A percentile compares a stretch with the other conserved stretches of the same genome.
Conservation (phyloP, 345 rosid genomes). For the Pistacia vera region DNA sequence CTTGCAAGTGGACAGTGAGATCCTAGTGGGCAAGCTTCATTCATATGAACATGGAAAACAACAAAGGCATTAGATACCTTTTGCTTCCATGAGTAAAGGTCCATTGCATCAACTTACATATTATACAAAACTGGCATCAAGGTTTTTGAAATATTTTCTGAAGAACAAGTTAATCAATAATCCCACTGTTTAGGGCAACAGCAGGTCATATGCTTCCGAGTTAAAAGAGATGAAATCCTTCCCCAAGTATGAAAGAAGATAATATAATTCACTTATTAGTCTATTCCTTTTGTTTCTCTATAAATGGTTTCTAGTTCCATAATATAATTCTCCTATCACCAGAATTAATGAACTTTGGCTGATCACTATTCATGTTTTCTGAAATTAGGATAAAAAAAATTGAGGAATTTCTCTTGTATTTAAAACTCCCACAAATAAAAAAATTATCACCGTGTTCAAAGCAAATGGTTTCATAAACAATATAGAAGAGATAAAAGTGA, state of each 20-base stretch:
- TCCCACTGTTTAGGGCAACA: not conserved
- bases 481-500: not conserved
- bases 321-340: too few species aligned
- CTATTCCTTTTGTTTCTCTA: not conserved
- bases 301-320: too few species aligned
- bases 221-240: not conserved
- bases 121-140: not conserved
- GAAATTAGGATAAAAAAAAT: too few species aligned
- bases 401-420: too few species aligned
- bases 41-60: constrained; percentile 23
- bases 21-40: constrained; percentile 84
- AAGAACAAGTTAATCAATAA: not conserved
- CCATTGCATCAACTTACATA: not conserved
- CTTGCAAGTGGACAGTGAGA: constrained; percentile 80
- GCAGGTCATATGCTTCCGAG: not conserved
- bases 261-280: not conserved
- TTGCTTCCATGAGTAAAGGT: not conserved
- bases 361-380: too few species aligned
- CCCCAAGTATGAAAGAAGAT: not conserved
- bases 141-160: not conserved
- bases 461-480: not conserved
- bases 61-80: constrained; percentile 14
- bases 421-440: too few species aligned
- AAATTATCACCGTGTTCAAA: not conserved
- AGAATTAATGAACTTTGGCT: too few species aligned